Evolutionary conservation across 208 protist species (phyloP), one percentile per base, ranked within the genome.

Genomic region (Leptomonas seymouri): DNA sequence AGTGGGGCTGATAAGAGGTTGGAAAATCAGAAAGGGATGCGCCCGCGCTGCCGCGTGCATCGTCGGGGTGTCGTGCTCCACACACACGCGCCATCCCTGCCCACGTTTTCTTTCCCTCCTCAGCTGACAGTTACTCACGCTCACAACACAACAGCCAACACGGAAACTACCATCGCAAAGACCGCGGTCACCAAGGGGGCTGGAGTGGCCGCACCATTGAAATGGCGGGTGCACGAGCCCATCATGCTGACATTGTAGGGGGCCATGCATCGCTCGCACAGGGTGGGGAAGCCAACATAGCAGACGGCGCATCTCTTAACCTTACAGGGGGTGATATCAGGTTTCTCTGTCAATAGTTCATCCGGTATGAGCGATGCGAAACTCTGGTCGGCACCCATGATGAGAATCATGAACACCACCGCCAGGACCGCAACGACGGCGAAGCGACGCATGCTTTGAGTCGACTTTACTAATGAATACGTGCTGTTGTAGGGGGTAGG

Each of bases 341-440:
- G 11, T n/a, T n/a, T n/a, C 39, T 7, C 14, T 44, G 39, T 44
- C 39, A 14, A 16, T 44, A 14, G 39, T 16, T 7, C 39, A 7
- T 7, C 39, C 39, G 39, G 7, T 44, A 14, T 44, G 39, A 14
- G 39, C 39, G 39, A 7, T 44, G 39, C n/a, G n/a, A n/a, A n/a
- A n/a, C n/a, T n/a, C n/a, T n/a, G n/a, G n/a, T n/a, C n/a, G n/a
- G n/a, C n/a, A n/a, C n/a, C n/a, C n/a, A n/a, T n/a, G n/a, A n/a
- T n/a, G 44, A 64, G 41, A 23, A 64, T 18, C 58, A 41, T 18
- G 12, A 77, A 55, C 49, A 34, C 34, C 12, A 51, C 25, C 25
- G 63, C 68, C 20, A 39, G 46, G 44, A 44, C 25, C 16, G 57
- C 51, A 8, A 65, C 56, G 53, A 12, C 41, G 34, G 56, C 18